Conservation (phyloP, 2,329 filamentous ascomycete genomes). For the Epichloe aotearoae region DNA sequence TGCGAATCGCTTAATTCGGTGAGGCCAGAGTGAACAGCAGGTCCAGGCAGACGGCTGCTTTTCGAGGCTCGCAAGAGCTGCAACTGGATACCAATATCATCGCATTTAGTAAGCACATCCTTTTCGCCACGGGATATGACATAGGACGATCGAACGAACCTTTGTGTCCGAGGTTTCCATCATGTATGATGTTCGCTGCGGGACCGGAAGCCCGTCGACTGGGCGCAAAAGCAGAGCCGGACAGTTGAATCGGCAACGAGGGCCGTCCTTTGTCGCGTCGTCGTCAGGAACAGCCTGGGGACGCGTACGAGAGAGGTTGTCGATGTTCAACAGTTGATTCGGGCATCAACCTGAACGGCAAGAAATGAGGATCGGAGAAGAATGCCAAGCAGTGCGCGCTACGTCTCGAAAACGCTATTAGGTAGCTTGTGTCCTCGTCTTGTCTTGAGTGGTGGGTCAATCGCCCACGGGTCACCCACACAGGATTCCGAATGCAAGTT, state of each 20-base stretch:
- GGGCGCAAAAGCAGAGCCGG: background rate
- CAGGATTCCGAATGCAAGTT: too few species aligned
- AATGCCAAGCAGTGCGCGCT: background rate
- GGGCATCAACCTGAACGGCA: background rate
- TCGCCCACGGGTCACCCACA: background rate
- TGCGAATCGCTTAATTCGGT: slow-evolving; percentile 48
- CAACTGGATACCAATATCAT: background rate
- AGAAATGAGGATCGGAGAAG: background rate
- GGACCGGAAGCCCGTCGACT: slow-evolving; percentile 3
- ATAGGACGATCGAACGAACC: slow-evolving; percentile 10
- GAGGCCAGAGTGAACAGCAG: slow-evolving; percentile 21
- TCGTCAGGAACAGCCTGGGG: slow-evolving; percentile 14
- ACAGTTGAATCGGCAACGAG: slow-evolving; percentile 10
- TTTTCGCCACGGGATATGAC: background rate
- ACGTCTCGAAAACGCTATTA: background rate
- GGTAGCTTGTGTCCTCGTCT: background rate
- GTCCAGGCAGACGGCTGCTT: slow-evolving; percentile 19
- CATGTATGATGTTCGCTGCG: slow-evolving; percentile 12
- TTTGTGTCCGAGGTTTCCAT: slow-evolving; percentile 21
- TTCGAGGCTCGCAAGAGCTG: slow-evolving; percentile 18
- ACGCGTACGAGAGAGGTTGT: slow-evolving; percentile 6
- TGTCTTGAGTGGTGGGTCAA: slow-evolving; percentile 3
- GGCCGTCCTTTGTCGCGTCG: slow-evolving; percentile 21
- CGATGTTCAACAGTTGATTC: background rate
- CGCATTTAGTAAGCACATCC: background rate